Percentiles rank a stretch among this genome's conserved stretches.
phyloP scores from a whole-genome alignment of 306 rosid species.

The Prosopis cineraria region DNA sequence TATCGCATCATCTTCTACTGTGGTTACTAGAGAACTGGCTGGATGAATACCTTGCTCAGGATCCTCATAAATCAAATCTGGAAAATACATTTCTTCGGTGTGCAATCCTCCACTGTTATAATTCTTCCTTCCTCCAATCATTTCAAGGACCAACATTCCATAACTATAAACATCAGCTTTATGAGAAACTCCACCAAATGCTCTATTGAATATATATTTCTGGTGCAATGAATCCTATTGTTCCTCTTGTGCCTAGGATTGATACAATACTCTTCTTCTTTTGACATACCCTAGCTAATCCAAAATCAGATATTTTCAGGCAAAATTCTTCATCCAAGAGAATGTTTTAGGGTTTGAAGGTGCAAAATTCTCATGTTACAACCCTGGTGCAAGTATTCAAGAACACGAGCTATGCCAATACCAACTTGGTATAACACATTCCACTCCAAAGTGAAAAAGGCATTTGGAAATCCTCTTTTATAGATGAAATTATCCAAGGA shows the following conservation, averaged over 20 bases:
- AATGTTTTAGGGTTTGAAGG: conserved; percentile 40
- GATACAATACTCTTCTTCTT: neutral
- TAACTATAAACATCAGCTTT: conserved; percentile 42
- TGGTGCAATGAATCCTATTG: conserved; percentile 35
- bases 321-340: too few relatives aligned
- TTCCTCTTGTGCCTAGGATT: conserved; percentile 8
- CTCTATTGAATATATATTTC: conserved; percentile 25
- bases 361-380: conserved; percentile 44
- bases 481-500: conserved; percentile 47
- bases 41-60: neutral
- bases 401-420: conserved; percentile 42
- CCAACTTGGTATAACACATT: conserved; percentile 25
- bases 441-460: conserved; percentile 30
- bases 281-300: neutral
- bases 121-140: conserved; percentile 36
- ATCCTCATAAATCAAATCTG: conserved; percentile 27
- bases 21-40: neutral
- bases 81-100: conserved; percentile 26
- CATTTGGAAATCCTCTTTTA: neutral
- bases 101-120: neutral
- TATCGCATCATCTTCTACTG: conserved; percentile 36
- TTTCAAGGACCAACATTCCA: conserved; percentile 39
- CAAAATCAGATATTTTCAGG: neutral
- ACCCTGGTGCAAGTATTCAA: conserved; percentile 50
- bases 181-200: conserved; percentile 35